Evolutionary conservation across 441 rosid genomes (phyloP).

Genomic region (Gossypium laxum): DNA sequence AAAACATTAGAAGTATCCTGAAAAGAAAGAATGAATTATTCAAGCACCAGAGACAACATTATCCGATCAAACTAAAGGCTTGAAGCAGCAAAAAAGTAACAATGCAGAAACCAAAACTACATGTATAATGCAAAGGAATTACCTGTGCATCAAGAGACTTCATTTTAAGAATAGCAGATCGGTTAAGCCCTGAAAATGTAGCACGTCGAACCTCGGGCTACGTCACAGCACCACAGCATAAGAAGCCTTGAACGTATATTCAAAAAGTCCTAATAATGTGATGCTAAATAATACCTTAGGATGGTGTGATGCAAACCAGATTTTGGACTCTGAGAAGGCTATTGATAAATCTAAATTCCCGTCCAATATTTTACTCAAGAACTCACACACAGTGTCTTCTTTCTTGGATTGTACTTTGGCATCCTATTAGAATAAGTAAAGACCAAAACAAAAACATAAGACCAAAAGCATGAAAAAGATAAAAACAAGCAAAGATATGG

Average conservation of each 20-base stretch:
- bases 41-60: background rate
- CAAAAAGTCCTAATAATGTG: constrained; percentile 7
- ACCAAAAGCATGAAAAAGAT: constrained; percentile 8
- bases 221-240: constrained; percentile 19
- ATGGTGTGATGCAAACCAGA: constrained; percentile 83
- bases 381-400: constrained; percentile 42
- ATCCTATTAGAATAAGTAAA: constrained; percentile 32
- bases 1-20: background rate
- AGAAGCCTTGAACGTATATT: constrained; percentile 15
- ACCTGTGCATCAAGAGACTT: constrained; percentile 54
- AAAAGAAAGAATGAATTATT: background rate
- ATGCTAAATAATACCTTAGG: constrained; percentile 51
- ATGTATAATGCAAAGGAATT: constrained; percentile 16
- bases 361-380: constrained; percentile 50
- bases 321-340: constrained; percentile 53
- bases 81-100: background rate
- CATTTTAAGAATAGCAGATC: constrained; percentile 36
- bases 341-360: constrained; percentile 44
- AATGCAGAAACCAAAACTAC: background rate
- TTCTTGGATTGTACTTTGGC: constrained; percentile 39
- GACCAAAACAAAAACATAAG: constrained; percentile 10
- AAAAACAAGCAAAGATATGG: background rate
- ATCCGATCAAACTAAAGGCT: background rate
- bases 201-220: constrained; percentile 82
- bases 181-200: constrained; percentile 51